Conservation (phyloP, 2,329 filamentous ascomycete species). For the Fusarium tanahbumbuense region DNA sequence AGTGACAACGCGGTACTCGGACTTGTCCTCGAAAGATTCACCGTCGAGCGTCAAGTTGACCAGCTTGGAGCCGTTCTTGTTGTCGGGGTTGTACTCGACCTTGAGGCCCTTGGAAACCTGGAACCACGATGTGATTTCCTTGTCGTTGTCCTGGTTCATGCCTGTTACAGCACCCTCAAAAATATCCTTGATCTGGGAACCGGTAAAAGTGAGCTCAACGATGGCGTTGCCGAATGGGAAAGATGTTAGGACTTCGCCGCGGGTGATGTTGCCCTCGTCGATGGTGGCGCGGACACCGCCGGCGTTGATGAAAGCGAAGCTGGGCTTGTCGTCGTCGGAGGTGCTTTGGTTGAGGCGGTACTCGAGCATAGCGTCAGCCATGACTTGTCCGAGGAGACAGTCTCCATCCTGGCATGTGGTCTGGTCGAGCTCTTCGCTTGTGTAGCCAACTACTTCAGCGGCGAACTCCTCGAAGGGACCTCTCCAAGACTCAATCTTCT, state of each 20-base stretch:
- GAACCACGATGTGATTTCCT: constrained; percentile 67
- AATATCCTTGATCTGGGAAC: constrained; percentile 65
- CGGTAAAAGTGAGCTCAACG: constrained; percentile 66
- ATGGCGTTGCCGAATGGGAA: constrained; percentile 76
- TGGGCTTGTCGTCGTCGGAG: constrained; percentile 52
- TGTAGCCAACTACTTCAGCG: constrained; percentile 66
- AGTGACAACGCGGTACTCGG: constrained; percentile 68
- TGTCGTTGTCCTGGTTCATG: constrained; percentile 65
- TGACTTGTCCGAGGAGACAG: constrained; percentile 67
- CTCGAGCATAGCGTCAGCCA: constrained; percentile 69
- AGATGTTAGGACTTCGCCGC: constrained; percentile 70
- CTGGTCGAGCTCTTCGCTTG: constrained; percentile 68
- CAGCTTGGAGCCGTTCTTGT: constrained; percentile 61
- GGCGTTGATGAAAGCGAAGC: constrained; percentile 72
- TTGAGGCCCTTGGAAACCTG: constrained; percentile 69
- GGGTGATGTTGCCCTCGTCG: constrained; percentile 69
- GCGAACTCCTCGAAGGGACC: constrained; percentile 70
- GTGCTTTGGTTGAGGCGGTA: constrained; percentile 65
- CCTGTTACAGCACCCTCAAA: constrained; percentile 69
- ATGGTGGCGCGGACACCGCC: constrained; percentile 74
- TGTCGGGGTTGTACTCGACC: constrained; percentile 67
- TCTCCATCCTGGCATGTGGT: constrained; percentile 67
- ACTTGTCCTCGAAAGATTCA: constrained; percentile 57
- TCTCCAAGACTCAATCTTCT: constrained; percentile 68
- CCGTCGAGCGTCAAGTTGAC: constrained; percentile 64